Evolutionary conservation across 352 stramenopile genomes (phyloP), one percentile per base, ranked within the genome.

Genomic region (Phytophthora melonis): DNA sequence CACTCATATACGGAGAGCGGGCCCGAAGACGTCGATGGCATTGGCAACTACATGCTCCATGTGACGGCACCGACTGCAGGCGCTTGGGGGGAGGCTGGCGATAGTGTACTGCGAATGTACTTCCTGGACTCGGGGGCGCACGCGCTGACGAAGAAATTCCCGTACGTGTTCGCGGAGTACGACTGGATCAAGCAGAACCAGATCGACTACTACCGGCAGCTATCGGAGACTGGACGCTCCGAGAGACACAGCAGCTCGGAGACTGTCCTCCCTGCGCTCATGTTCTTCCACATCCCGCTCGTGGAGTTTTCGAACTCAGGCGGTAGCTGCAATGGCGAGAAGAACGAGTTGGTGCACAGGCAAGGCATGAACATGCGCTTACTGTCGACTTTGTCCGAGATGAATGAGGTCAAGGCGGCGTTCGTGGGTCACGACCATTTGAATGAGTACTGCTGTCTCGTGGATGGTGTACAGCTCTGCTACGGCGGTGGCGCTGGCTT

Each of bases 201-300:
- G 68, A 78, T 88, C 54, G 69, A 84, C 27, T 87, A 80, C 61
- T 83, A 88, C 52, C 69, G 66, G 1, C 19, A 68, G 4, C 58
- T 88, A 10, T 83, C 80, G 11, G 68, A 77, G 30, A 55, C 70
- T 13, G 55, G 62, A 43, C 56, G 70, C n/a, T 23, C 19, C 8
- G 64, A 72, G 14, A 53, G 56, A 39, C 74, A 82, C 58, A 66
- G 43, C 27, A 68, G 56, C 19, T 21, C 61, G 1, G 56, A 64
- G n/a, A 67, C 70, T 14, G 69, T 70, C 2, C 30, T 83, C 16
- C 78, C 80, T 16, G 80, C 82, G 3, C 57, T 90, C 63, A 89
- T 92, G 82, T 92, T 90, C 67, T 88, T 89, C 70, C 82, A 92
- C 69, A 91, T 88, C 60, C 84, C 84, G 43, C 49, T 92, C 16